phyloP scores from a whole-genome alignment of 2,329 filamentous ascomycete genomes.

The Cylindrodendrum hubeiense region DNA sequence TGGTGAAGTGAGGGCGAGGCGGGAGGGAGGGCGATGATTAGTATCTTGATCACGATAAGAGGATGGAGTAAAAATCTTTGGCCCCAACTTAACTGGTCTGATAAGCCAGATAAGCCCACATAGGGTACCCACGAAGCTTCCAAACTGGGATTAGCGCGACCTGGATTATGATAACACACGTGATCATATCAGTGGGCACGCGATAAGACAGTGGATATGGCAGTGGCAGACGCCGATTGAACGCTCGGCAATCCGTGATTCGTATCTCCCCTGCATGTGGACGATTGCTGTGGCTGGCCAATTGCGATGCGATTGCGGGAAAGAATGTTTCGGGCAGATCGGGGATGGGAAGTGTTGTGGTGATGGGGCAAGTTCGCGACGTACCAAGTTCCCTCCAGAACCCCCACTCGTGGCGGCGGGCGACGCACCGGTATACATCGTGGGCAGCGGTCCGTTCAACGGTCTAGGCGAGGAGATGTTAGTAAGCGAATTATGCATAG shows the following conservation, averaged over 20 bases:
- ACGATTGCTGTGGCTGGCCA: constrained; percentile 13
- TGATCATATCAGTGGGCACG: constrained; percentile 41
- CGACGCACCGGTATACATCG: constrained; percentile 48
- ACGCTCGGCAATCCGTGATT: constrained; percentile 20
- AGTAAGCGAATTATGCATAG: constrained; percentile 29
- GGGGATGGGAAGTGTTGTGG: constrained; percentile 17
- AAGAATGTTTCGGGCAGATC: constrained; percentile 19
- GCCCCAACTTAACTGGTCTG: constrained; percentile 47
- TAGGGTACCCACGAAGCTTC: constrained; percentile 30
- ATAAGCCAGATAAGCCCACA: constrained; percentile 52
- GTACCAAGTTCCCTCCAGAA: constrained; percentile 55
- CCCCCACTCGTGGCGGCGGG: constrained; percentile 56
- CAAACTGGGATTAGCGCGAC: constrained; percentile 36
- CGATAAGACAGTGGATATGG: constrained; percentile 36
- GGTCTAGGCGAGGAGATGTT: constrained; percentile 34
- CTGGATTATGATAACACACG: constrained; percentile 45
- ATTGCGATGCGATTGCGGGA: constrained; percentile 19
- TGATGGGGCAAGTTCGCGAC: constrained; percentile 37
- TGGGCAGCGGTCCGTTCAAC: constrained; percentile 35
- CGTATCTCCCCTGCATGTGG: constrained; percentile 9
- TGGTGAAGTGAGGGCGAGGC: constrained; percentile 42
- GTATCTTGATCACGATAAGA: constrained; percentile 55
- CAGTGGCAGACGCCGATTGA: constrained; percentile 18
- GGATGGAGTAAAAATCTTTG: constrained; percentile 51
- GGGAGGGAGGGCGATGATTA: constrained; percentile 49